A percentile compares a stretch with the other conserved stretches of the same genome.
phyloP scores from a whole-genome alignment of 1,284 basidiomycete genomes.

The Ceratobasidium papillatum region DNA sequence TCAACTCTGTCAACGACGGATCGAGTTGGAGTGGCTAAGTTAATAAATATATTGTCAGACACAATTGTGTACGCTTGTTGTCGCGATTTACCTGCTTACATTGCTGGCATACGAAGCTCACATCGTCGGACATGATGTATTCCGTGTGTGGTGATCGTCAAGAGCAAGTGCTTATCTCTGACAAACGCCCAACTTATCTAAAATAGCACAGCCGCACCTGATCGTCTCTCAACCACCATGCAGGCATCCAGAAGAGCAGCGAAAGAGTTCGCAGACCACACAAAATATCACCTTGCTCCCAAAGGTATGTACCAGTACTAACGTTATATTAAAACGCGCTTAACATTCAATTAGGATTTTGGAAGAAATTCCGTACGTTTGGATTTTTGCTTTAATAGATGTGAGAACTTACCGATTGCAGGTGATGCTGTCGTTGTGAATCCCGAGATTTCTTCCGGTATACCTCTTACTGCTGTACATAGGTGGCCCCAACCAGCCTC shows the following conservation, averaged over 20 bases:
- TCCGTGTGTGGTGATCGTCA: constrained; percentile 3
- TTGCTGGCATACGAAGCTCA: constrained; percentile 71
- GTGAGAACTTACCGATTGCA: constrained; percentile 50
- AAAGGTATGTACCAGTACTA: constrained; percentile 56
- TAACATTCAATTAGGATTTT: constrained; percentile 63
- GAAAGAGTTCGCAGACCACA: constrained; percentile 68
- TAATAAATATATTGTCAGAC: constrained; percentile 6
- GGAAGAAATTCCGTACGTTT: constrained; percentile 90
- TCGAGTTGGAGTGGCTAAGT: constrained; percentile 82
- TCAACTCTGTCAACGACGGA: constrained; percentile 81
- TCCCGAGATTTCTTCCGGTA: constrained; percentile 90
- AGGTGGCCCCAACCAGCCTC: constrained; percentile 89
- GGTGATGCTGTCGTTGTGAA: constrained; percentile 81
- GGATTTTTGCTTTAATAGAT: neutral
- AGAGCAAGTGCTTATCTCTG: neutral
- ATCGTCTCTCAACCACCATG: constrained; percentile 56
- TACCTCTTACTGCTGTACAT: constrained; percentile 78
- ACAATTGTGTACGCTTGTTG: neutral
- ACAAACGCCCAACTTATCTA: constrained; percentile 17
- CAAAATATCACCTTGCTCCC: constrained; percentile 85
- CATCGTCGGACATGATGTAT: constrained; percentile 28
- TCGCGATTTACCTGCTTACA: constrained; percentile 64
- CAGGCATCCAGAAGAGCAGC: constrained; percentile 66
- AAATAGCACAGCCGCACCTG: neutral
- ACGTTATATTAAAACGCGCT: neutral